Conservation (phyloP, 2,329 filamentous ascomycete species). For the Aspergillus viridinutans region DNA sequence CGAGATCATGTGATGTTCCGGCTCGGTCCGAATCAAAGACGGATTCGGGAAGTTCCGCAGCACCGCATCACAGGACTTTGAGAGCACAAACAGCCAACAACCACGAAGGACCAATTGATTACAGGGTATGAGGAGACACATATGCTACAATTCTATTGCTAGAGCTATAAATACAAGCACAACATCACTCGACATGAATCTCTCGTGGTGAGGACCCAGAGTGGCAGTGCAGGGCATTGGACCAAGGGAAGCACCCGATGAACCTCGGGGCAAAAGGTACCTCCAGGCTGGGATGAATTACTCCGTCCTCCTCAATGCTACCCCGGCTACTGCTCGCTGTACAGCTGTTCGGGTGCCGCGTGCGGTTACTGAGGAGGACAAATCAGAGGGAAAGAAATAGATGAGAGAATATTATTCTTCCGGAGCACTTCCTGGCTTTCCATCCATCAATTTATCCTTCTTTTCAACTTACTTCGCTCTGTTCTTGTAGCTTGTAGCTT, state of each 20-base stretch:
- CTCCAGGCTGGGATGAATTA: conserved; percentile 15
- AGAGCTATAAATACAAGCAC: not conserved
- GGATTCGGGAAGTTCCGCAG: conserved; percentile 7
- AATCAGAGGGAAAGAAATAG: not conserved
- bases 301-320: conserved; percentile 11
- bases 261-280: conserved; percentile 21
- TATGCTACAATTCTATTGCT: not conserved
- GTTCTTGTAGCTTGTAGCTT: not conserved
- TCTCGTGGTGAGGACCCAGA: not conserved
- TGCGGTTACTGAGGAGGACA: conserved; percentile 9
- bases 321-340: not conserved
- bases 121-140: not conserved
- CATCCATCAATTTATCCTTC: not conserved
- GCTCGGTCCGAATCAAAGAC: conserved; percentile 14
- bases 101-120: not conserved
- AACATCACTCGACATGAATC: not conserved
- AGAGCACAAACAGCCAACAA: not conserved
- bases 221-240: not conserved
- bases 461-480: not conserved
- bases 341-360: conserved; percentile 13
- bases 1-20: conserved; percentile 20
- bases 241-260: conserved; percentile 7
- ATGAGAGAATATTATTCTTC: not conserved
- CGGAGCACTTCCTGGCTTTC: not conserved
- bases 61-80: not conserved